Evolutionary conservation across 169 alveolate genomes (phyloP).

Genomic region (Cryptosporidium viatorum): DNA sequence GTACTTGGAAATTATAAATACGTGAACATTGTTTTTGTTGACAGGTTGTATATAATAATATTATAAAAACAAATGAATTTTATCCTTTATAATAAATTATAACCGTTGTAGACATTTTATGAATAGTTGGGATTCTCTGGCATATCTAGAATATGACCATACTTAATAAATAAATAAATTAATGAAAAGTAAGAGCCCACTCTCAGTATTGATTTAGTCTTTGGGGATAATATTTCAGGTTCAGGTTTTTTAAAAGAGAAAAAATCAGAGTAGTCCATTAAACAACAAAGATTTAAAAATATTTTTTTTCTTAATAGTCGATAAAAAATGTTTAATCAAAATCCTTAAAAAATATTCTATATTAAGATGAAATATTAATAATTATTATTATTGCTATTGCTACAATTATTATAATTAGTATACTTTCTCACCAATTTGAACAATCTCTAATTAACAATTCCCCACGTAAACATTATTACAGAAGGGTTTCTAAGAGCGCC

Average conservation of each 20-base stretch:
- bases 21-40: background rate
- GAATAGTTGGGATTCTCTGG: slow-evolving; percentile 61
- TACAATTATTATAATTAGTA: too few relatives aligned
- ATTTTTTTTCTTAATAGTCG: too few relatives aligned
- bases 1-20: background rate
- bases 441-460: background rate
- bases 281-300: too few relatives aligned
- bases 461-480: background rate
- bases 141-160: slow-evolving; percentile 48
- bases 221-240: slow-evolving; percentile 40
- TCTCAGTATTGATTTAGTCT: slow-evolving; percentile 12
- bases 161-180: slow-evolving; percentile 36
- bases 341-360: background rate
- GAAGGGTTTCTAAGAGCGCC: background rate
- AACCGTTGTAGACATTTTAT: background rate
- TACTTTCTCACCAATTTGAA: too few relatives aligned
- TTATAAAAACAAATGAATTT: background rate
- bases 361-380: background rate
- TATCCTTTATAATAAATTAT: background rate
- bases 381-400: too few relatives aligned
- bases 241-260: background rate
- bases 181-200: slow-evolving; percentile 41
- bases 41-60: background rate
- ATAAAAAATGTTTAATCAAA: too few relatives aligned
- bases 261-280: slow-evolving; percentile 37